Base-by-base conservation (phyloP, 257 asterid species). In the Datura wrightii region DNA sequence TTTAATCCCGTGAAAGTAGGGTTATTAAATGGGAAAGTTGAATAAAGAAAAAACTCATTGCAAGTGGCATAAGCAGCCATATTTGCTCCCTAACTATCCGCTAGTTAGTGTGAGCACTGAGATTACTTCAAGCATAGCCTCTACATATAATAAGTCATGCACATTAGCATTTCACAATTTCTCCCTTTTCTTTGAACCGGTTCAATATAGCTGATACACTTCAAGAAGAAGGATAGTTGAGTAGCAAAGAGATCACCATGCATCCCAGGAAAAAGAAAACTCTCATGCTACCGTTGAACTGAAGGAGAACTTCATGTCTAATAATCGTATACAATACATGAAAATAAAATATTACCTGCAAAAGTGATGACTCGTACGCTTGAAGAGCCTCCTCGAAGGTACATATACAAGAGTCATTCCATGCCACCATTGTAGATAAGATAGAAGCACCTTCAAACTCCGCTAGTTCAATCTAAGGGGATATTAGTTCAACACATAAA, bases 381-480 rank as follows among this genome's bases (percentile, higher is more conserved):
- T 87, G 90, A 89, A 91, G 81, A 72, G 95, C 95, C 87, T 95
- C 94, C 79, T 86, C 84, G 39, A 92, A 90, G 34, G 90, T 94
- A 86, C 93, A 85, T 52, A 91, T 76, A 41, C 91, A 90, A 69
- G 92, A 86, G 86, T 90, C 92, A 86, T 90, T 90, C 98, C 98
- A 94, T 79, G 98, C 97, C 84, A 95, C 83, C 80, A 94, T 94
- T 53, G 93, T 92, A 50, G 78, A 59, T 85, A 95, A 88, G 87
- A 91, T 82, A 66, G 97, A 86, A 63, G 93, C 90, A 86, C 89
- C 95, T 84, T 90, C 93, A 70, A 88, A 90, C 87, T 95, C 98
- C 83, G 88, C 93, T 85, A 95, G 86, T 91, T 92, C 97, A 88
- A 95, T 90, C 98, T 94, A 94, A 86, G 82, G 63, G 84, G 83